Evolutionary conservation across 192 early-diverging fungal species (phyloP).

Genomic region (Coemansia sp.): DNA sequence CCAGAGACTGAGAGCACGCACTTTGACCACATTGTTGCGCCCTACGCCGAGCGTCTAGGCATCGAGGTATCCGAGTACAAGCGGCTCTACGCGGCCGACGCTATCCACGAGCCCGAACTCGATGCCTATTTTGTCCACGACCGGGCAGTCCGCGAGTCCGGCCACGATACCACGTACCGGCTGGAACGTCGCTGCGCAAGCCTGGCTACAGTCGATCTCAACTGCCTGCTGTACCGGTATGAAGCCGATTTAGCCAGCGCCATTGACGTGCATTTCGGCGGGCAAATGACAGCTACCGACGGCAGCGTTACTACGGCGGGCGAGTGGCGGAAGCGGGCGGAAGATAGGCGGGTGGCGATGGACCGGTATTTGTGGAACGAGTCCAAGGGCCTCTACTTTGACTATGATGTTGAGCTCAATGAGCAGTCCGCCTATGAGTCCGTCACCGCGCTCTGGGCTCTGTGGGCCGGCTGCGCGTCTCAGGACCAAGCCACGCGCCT

Average conservation of each 20-base stretch:
- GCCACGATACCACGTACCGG: constrained; percentile 95
- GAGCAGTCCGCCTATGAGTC: constrained; percentile 81
- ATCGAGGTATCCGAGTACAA: constrained; percentile 74
- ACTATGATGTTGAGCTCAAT: constrained; percentile 78
- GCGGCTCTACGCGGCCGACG: constrained; percentile 66
- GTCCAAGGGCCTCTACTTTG: constrained; percentile 77
- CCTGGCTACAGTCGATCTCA: constrained; percentile 93
- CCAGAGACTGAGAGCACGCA: constrained; percentile 96
- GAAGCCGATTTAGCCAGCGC: constrained; percentile 85
- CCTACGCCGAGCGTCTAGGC: constrained; percentile 70
- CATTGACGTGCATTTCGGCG: constrained; percentile 64
- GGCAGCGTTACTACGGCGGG: constrained; percentile 49
- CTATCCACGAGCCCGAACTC: constrained; percentile 76
- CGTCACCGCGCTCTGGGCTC: constrained; percentile 85
- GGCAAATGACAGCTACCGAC: constrained; percentile 46
- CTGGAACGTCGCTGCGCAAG: constrained; percentile 89
- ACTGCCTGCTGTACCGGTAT: constrained; percentile 93
- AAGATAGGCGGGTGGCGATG: constrained; percentile 63
- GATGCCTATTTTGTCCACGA: constrained; percentile 98
- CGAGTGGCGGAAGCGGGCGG: constrained; percentile 69
- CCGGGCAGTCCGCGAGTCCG: constrained; percentile 94
- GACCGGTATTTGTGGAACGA: constrained; percentile 87
- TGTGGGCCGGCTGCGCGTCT: constrained; percentile 88
- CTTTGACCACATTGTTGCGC: constrained; percentile 84
- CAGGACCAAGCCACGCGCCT: constrained; percentile 76